Percentiles rank a stretch among this genome's conserved stretches.
Evolutionary conservation across 108 stramenopile species (phyloP).

Genomic region (Nitzschia sp.): DNA sequence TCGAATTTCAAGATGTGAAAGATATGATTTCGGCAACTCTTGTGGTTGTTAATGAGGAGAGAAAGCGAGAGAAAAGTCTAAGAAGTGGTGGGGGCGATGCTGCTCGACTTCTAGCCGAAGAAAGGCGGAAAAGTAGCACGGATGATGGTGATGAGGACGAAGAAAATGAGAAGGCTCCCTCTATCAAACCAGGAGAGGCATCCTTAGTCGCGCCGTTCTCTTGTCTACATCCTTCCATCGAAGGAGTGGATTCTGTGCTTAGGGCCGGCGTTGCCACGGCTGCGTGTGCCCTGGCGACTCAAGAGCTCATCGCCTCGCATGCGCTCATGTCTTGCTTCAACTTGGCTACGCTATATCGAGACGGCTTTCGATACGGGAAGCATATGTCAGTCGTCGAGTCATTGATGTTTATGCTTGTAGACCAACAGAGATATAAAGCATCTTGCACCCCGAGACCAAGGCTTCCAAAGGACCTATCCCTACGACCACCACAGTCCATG

Average conservation of each 20-base stretch:
- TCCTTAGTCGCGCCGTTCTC: conserved; percentile 69
- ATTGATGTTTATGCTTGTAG: conserved; percentile 25
- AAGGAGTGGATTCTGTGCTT: conserved; percentile 59
- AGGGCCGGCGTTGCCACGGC: conserved; percentile 62
- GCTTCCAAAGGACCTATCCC: conserved; percentile 21
- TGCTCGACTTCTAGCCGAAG: conserved; percentile 57
- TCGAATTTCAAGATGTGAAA: conserved; percentile 29
- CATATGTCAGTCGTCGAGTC: conserved; percentile 61
- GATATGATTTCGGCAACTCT: conserved; percentile 26
- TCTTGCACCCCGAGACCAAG: conserved; percentile 55
- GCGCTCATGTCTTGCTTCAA: conserved; percentile 57
- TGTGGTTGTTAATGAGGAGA: conserved; percentile 37
- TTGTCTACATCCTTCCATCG: conserved; percentile 61
- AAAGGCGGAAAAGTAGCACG: conserved; percentile 29
- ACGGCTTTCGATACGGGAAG: conserved; percentile 68
- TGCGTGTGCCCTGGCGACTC: conserved; percentile 34
- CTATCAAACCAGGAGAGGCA: conserved; percentile 65
- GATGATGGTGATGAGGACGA: conserved; percentile 16
- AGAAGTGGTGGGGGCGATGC: conserved; percentile 56
- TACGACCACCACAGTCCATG: conserved; percentile 46
- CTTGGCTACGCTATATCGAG: conserved; percentile 54
- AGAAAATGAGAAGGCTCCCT: not conserved
- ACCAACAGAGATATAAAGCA: conserved; percentile 32
- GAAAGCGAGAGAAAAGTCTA: conserved; percentile 34
- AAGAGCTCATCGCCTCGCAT: conserved; percentile 50